Conservation (phyloP, 2,329 filamentous ascomycete species). For the Penicillium sp. region DNA sequence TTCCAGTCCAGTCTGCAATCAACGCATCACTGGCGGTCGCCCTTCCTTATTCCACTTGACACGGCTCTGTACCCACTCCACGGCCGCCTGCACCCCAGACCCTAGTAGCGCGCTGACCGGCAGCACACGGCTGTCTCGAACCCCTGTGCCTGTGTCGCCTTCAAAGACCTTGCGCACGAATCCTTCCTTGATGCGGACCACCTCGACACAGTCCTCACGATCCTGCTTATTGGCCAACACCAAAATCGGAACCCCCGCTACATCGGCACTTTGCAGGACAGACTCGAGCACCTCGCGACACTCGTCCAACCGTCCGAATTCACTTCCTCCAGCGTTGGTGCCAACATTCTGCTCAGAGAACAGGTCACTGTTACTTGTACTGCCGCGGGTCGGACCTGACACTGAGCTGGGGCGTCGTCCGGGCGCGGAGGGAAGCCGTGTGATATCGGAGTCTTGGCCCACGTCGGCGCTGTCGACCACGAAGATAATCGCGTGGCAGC, state of each 20-base stretch:
- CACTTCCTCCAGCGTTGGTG: constrained; percentile 36
- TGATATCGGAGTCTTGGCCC: constrained; percentile 72
- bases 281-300: constrained; percentile 87
- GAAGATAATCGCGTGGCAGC: constrained; percentile 95
- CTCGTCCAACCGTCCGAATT: constrained; percentile 69
- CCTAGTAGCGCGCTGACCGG: constrained; percentile 83
- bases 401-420: constrained; percentile 29
- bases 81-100: constrained; percentile 84
- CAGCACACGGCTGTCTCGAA: constrained; percentile 86
- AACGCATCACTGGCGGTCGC: constrained; percentile 89
- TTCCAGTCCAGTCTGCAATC: constrained; percentile 29
- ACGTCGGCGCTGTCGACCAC: constrained; percentile 95
- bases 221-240: constrained; percentile 98
- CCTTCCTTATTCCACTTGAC: constrained; percentile 97
- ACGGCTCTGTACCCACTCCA: constrained; percentile 92
- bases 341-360: constrained; percentile 37
- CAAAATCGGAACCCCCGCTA: constrained; percentile 85
- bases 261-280: constrained; percentile 81
- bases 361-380: constrained; percentile 11
- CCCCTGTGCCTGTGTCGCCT: constrained; percentile 80
- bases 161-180: constrained; percentile 94
- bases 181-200: constrained; percentile 95
- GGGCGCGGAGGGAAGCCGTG: constrained; percentile 39
- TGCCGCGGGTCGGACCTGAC: constrained; percentile 19
- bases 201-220: constrained; percentile 94